These are phyloP conservation scores for Volvariella volvacea DNA, from an alignment of 1,284 basidiomycete genomes.

Conservation along the genomic window DNA sequence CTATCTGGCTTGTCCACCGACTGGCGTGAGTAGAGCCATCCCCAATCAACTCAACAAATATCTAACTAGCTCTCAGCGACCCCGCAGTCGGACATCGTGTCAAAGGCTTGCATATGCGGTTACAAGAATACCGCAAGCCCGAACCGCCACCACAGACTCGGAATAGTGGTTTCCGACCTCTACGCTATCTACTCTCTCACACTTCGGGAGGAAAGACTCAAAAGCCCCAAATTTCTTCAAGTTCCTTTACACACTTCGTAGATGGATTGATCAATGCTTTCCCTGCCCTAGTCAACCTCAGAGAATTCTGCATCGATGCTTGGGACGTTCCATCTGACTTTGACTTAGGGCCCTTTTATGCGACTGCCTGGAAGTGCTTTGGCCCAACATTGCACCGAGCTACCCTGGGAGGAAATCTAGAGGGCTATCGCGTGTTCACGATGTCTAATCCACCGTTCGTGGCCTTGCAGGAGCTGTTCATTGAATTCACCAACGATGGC, in stretches of 20 bases:
- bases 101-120: neutral
- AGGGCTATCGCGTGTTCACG: conserved; percentile 25
- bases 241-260: conserved; percentile 17
- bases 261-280: conserved; percentile 21
- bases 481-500: conserved; percentile 30
- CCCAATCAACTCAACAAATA: neutral
- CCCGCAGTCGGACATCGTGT: conserved; percentile 12
- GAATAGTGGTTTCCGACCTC: too few relatives aligned
- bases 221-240: neutral
- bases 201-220: too few relatives aligned
- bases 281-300: conserved; percentile 24
- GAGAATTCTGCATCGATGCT: conserved; percentile 25
- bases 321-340: conserved; percentile 24
- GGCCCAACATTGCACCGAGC: conserved; percentile 24
- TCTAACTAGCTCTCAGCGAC: conserved; percentile 15
- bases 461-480: conserved; percentile 23
- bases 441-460: conserved; percentile 22
- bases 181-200: too few relatives aligned
- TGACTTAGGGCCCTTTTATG: conserved; percentile 23
- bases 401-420: conserved; percentile 30
- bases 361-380: conserved; percentile 28
- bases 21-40: conserved; percentile 21
- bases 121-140: neutral
- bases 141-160: too few relatives aligned
- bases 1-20: conserved; percentile 18